These are phyloP conservation scores for Backusella tuberculispora DNA, from an alignment of 192 early-diverging fungal species.

Conservation along the genomic window DNA sequence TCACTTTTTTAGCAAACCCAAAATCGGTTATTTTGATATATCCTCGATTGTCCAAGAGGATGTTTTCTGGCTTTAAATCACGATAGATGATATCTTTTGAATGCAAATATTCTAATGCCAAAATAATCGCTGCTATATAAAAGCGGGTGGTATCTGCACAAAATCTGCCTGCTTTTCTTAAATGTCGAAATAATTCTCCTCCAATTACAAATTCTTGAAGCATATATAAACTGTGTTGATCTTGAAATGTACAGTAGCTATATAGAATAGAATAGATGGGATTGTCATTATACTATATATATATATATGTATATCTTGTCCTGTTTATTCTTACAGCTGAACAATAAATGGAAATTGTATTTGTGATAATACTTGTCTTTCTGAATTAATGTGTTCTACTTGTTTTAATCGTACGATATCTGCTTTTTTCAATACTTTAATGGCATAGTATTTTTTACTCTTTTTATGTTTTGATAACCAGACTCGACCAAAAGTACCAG, in stretches of 20 bases:
- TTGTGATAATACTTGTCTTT: constrained; percentile 83
- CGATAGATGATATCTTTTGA: constrained; percentile 82
- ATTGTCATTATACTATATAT: constrained; percentile 44
- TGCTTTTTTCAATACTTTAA: constrained; percentile 92
- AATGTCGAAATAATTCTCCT: constrained; percentile 87
- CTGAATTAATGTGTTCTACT: constrained; percentile 96
- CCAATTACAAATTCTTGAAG: constrained; percentile 88
- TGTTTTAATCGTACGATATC: constrained; percentile 93
- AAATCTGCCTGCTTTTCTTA: constrained; percentile 81
- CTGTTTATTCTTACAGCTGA: constrained; percentile 66
- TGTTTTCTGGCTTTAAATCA: constrained; percentile 85
- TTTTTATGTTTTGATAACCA: constrained; percentile 78
- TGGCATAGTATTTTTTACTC: constrained; percentile 86
- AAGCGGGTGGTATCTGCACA: constrained; percentile 83
- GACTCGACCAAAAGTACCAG: constrained; percentile 95
- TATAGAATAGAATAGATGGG: background rate
- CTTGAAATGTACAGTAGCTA: constrained; percentile 89
- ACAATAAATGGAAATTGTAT: constrained; percentile 91
- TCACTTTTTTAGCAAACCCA: constrained; percentile 80
- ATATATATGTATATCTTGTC: background rate
- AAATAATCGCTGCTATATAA: constrained; percentile 85
- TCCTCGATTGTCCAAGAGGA: constrained; percentile 67
- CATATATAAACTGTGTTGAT: constrained; percentile 81
- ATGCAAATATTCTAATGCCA: constrained; percentile 87
- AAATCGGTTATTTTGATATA: constrained; percentile 92